Evolutionary conservation across 1,139 yeast species (phyloP).

Genomic region (Yamadazyma epiphylla): DNA sequence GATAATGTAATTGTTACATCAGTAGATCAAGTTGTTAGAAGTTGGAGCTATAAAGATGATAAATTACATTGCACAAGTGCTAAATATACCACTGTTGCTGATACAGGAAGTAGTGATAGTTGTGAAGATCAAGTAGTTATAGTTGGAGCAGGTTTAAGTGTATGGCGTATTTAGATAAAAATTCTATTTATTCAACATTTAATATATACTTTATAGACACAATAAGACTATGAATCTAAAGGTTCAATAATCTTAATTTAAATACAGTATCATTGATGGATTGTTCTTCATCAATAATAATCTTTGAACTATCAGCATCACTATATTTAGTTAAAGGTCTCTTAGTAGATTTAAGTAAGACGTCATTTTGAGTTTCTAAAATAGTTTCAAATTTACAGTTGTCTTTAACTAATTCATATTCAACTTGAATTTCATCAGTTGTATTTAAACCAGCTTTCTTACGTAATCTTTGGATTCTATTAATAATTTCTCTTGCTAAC

Average conservation of each 20-base stretch:
- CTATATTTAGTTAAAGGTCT: constrained; percentile 47
- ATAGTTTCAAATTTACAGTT: constrained; percentile 66
- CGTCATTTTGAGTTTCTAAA: constrained; percentile 58
- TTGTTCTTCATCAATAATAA: constrained; percentile 89
- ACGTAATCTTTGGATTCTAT: constrained; percentile 96
- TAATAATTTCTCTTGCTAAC: constrained; percentile 90
- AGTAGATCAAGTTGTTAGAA: constrained; percentile 74
- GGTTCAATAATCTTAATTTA: constrained; percentile 68
- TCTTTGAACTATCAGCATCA: constrained; percentile 32
- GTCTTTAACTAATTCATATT: constrained; percentile 69
- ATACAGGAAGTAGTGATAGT: constrained; percentile 64
- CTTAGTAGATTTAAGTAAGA: constrained; percentile 76
- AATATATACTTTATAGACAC: constrained; percentile 1
- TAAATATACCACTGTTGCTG: constrained; percentile 79
- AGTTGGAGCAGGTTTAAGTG: constrained; percentile 72
- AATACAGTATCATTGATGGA: constrained; percentile 81
- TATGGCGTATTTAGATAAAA: constrained; percentile 31
- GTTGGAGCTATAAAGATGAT: constrained; percentile 49
- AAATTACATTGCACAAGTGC: constrained; percentile 36
- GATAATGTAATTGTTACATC: constrained; percentile 45
- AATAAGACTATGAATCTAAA: constrained; percentile 5
- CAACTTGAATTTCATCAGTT: constrained; percentile 90
- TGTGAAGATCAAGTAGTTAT: constrained; percentile 29
- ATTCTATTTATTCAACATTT: constrained; percentile 4
- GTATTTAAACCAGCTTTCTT: constrained; percentile 94